phyloP scores from a whole-genome alignment of 768 basidiomycete genomes.

The Tylopilus vinaceipallidus region DNA sequence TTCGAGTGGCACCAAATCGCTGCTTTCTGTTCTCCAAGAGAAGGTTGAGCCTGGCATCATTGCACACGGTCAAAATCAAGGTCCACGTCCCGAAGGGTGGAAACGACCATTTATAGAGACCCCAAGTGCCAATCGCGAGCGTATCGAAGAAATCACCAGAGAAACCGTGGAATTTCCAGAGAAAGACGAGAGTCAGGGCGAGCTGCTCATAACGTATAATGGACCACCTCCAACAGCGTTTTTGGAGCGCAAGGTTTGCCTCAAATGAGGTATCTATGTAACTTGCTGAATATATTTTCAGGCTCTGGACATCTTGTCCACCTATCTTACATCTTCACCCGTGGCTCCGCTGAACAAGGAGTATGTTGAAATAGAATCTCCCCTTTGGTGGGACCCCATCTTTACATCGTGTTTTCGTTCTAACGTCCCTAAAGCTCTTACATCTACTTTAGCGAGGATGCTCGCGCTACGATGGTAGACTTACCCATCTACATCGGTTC shows the following conservation, averaged over 20 bases:
- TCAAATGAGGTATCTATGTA: neutral
- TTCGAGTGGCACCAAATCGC: slow-evolving; percentile 66
- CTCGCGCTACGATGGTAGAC: slow-evolving; percentile 67
- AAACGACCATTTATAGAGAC: slow-evolving; percentile 94
- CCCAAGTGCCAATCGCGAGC: slow-evolving; percentile 57
- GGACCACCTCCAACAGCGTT: slow-evolving; percentile 75
- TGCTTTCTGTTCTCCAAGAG: slow-evolving; percentile 79
- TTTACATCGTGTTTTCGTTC: slow-evolving; percentile 2
- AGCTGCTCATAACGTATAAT: slow-evolving; percentile 72
- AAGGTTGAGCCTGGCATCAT: slow-evolving; percentile 82
- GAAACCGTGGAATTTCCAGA: slow-evolving; percentile 91
- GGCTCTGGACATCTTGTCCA: slow-evolving; percentile 84
- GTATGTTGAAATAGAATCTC: slow-evolving; percentile 87
- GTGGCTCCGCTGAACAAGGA: slow-evolving; percentile 86
- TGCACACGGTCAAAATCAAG: slow-evolving; percentile 68
- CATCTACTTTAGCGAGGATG: slow-evolving; percentile 81
- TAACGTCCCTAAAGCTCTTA: slow-evolving; percentile 55
- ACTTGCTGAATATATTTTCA: slow-evolving; percentile 27
- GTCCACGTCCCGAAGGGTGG: slow-evolving; percentile 77
- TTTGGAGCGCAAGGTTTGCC: slow-evolving; percentile 63
- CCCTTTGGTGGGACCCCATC: slow-evolving; percentile 63
- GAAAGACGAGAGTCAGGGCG: slow-evolving; percentile 93
- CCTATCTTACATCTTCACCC: slow-evolving; percentile 84
- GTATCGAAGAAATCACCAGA: slow-evolving; percentile 51
- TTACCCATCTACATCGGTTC: slow-evolving; percentile 79